These are phyloP conservation scores for Scheffersomyces amazonensis DNA, from an alignment of 805 yeast genomes.

Conservation along the genomic window DNA sequence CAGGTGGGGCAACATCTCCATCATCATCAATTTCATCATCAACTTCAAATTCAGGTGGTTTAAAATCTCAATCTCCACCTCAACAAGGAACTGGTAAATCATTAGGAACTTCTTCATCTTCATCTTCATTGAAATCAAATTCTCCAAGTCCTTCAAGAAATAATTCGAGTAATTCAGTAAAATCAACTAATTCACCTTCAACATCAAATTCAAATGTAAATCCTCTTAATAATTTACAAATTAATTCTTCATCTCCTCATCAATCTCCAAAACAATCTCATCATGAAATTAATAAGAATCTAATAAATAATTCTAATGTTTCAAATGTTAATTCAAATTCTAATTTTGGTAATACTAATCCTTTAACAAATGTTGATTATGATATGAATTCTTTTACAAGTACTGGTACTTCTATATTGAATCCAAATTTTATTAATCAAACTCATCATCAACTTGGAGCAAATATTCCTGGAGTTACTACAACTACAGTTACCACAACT, in stretches of 20 bases:
- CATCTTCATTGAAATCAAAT: slow-evolving; percentile 21
- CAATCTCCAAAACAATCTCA: slow-evolving; percentile 13
- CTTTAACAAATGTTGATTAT: slow-evolving; percentile 12
- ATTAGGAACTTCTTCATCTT: slow-evolving; percentile 12
- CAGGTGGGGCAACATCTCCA: neutral
- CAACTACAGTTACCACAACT: slow-evolving; percentile 2
- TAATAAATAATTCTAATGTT: slow-evolving; percentile 16
- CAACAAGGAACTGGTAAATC: slow-evolving; percentile 12
- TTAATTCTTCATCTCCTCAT: slow-evolving; percentile 8
- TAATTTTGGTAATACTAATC: slow-evolving; percentile 7
- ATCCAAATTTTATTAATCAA: neutral
- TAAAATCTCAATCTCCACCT: slow-evolving; percentile 3
- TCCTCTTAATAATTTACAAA: slow-evolving; percentile 3
- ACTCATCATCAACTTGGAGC: neutral
- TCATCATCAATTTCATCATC: slow-evolving; percentile 3
- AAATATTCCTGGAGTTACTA: slow-evolving; percentile 5
- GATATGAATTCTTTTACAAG: neutral
- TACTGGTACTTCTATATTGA: neutral
- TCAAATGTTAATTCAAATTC: slow-evolving; percentile 6
- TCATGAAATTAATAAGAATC: slow-evolving; percentile 12
- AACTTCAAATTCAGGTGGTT: slow-evolving; percentile 1
- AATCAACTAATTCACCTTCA: slow-evolving; percentile 15
- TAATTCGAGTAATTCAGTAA: slow-evolving; percentile 23
- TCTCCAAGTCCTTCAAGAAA: slow-evolving; percentile 35
- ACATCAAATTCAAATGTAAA: slow-evolving; percentile 7